A percentile compares a stretch with the other conserved stretches of the same genome.
phyloP scores from a whole-genome alignment of 257 asterid species.

The Sherardia arvensis region DNA sequence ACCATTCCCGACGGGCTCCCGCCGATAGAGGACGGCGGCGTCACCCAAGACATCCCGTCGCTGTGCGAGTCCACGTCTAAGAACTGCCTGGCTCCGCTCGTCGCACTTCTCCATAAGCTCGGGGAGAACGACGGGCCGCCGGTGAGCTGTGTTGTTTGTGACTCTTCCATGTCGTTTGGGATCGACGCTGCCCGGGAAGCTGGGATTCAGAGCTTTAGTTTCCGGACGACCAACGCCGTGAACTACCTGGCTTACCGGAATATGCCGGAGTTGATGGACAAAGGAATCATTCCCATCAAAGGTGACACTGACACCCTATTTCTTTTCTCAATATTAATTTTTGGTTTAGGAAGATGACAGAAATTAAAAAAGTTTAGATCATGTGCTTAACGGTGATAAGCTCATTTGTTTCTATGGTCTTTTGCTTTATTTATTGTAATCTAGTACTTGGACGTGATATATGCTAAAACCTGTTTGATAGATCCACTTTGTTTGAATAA shows the following conservation, averaged over 20 bases:
- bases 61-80: conserved; percentile 12
- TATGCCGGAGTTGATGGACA: conserved; percentile 7
- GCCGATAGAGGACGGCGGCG: not conserved
- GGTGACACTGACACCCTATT: conserved; percentile 11
- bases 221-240: conserved; percentile 15
- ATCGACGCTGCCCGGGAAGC: conserved; percentile 19
- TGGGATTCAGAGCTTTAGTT: conserved; percentile 16
- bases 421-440: too few species aligned
- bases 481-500: too few species aligned
- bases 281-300: conserved; percentile 19
- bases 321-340: too few species aligned
- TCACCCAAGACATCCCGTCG: conserved; percentile 16
- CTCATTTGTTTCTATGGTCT: too few species aligned
- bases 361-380: not conserved
- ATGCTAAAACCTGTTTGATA: too few species aligned
- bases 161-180: conserved; percentile 18
- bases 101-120: conserved; percentile 15
- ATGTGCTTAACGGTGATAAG: too few species aligned
- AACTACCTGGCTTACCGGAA: conserved; percentile 12
- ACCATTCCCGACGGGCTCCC: conserved; percentile 32
- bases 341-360: not conserved
- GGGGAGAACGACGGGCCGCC: not conserved
- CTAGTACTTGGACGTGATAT: too few species aligned
- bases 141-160: conserved; percentile 22
- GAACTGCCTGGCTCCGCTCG: conserved; percentile 18